Conservation (phyloP, 139 green algal species). For the Astrephomene gubernaculifera region DNA sequence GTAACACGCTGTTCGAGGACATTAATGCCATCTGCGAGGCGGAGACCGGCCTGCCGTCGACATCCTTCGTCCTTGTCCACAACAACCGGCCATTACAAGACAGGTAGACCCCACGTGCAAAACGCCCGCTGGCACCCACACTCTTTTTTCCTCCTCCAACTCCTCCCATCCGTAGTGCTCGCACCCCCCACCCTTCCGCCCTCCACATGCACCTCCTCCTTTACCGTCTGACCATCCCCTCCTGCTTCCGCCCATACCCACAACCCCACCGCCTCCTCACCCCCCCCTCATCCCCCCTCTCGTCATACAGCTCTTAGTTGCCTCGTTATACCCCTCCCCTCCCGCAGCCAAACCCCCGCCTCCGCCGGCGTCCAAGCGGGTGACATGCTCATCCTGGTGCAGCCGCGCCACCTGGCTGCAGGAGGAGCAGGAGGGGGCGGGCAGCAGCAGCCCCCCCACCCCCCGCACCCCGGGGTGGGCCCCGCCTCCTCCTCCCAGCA, state of each 20-base stretch:
- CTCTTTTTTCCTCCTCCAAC: too few species aligned
- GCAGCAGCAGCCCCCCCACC: not conserved
- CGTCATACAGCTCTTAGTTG: not conserved
- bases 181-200: too few species aligned
- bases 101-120: slow-evolving; percentile 21
- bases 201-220: too few species aligned
- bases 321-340: not conserved
- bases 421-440: slow-evolving; percentile 23
- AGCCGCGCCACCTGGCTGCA: slow-evolving; percentile 7
- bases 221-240: too few species aligned
- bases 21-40: slow-evolving; percentile 88
- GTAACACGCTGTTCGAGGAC: slow-evolving; percentile 60
- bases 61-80: slow-evolving; percentile 72
- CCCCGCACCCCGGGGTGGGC: too few species aligned
- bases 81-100: slow-evolving; percentile 58
- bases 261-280: too few species aligned
- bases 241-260: too few species aligned
- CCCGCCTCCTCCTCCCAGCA: not conserved
- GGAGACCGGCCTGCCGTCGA: slow-evolving; percentile 69
- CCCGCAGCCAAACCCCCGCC: slow-evolving; percentile 59
- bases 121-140: not conserved
- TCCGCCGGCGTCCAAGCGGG: slow-evolving; percentile 60
- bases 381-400: slow-evolving; percentile 69
- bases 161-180: too few species aligned
- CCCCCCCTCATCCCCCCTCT: too few species aligned